These are phyloP conservation scores for Nakataea oryzae DNA, from an alignment of 2,329 filamentous ascomycete genomes.

Conservation along the genomic window DNA sequence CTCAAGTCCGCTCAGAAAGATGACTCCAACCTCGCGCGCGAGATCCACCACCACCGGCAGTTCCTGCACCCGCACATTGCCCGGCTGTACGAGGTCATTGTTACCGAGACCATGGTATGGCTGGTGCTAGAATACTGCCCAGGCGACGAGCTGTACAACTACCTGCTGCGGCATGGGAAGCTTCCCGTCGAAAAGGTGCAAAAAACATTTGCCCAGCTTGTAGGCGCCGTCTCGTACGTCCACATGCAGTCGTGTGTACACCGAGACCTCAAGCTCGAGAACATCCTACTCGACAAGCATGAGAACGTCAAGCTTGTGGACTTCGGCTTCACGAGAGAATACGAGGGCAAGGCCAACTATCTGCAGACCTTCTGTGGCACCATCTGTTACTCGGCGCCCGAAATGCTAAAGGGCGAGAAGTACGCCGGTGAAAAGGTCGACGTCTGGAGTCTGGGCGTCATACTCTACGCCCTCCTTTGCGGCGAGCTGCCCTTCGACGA, in stretches of 20 bases:
- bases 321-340: slow-evolving; percentile 96
- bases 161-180: slow-evolving; percentile 78
- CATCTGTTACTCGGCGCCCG: slow-evolving; percentile 92
- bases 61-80: slow-evolving; percentile 97
- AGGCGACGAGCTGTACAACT: slow-evolving; percentile 97
- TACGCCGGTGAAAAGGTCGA: slow-evolving; percentile 98
- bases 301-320: slow-evolving; percentile 97
- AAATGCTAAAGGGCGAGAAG: slow-evolving; percentile 97
- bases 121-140: slow-evolving; percentile 90
- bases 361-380: slow-evolving; percentile 97
- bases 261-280: slow-evolving; percentile 91
- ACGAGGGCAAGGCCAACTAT: slow-evolving; percentile 89
- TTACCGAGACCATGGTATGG: slow-evolving; percentile 92
- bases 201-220: slow-evolving; percentile 90
- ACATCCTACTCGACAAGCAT: slow-evolving; percentile 90
- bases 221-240: slow-evolving; percentile 90
- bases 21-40: slow-evolving; percentile 88
- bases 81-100: slow-evolving; percentile 92
- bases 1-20: slow-evolving; percentile 96
- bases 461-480: slow-evolving; percentile 71
- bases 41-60: slow-evolving; percentile 97
- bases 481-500: slow-evolving; percentile 93
- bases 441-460: slow-evolving; percentile 84
- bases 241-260: slow-evolving; percentile 94
- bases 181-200: slow-evolving; percentile 80